A percentile compares a stretch with the other conserved stretches of the same genome.
These are phyloP conservation scores for Chondrus crispus DNA, from an alignment of 23 red algal genomes.

Conservation along the genomic window DNA sequence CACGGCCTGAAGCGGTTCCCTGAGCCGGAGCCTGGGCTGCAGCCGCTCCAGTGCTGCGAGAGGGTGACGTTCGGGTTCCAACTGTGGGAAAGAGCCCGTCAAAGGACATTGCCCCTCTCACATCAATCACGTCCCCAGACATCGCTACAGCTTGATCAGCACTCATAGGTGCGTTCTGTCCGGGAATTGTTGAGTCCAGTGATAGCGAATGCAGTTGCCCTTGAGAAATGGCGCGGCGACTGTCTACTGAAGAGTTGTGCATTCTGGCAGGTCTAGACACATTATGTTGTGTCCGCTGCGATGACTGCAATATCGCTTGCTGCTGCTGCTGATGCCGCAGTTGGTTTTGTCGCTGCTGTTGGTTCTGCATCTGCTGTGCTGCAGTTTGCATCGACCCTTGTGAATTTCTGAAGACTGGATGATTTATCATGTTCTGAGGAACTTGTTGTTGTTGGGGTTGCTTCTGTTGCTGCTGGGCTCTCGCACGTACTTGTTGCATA, in stretches of 20 bases:
- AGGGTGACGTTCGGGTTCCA: background rate
- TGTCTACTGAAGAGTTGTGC: background rate
- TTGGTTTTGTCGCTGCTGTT: background rate
- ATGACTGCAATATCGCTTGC: background rate
- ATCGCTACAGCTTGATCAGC: background rate
- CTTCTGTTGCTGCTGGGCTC: conserved; percentile 17
- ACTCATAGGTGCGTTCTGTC: background rate
- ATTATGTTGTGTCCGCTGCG: background rate
- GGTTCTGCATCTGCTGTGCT: background rate
- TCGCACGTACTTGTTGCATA: no score
- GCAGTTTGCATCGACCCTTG: background rate
- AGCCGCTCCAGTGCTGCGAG: background rate
- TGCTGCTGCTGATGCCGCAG: background rate
- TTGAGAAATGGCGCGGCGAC: background rate
- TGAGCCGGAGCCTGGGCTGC: background rate
- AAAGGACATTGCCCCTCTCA: background rate
- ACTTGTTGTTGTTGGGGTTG: conserved; percentile 20
- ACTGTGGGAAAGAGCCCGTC: background rate
- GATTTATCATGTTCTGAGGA: background rate
- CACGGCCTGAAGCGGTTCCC: background rate
- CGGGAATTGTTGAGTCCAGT: background rate
- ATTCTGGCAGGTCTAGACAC: background rate
- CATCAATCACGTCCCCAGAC: background rate
- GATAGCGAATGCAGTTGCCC: background rate
- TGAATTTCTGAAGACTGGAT: background rate